Evolutionary conservation across 2,329 filamentous ascomycete genomes (phyloP).

Genomic region (Penicillium sp.): DNA sequence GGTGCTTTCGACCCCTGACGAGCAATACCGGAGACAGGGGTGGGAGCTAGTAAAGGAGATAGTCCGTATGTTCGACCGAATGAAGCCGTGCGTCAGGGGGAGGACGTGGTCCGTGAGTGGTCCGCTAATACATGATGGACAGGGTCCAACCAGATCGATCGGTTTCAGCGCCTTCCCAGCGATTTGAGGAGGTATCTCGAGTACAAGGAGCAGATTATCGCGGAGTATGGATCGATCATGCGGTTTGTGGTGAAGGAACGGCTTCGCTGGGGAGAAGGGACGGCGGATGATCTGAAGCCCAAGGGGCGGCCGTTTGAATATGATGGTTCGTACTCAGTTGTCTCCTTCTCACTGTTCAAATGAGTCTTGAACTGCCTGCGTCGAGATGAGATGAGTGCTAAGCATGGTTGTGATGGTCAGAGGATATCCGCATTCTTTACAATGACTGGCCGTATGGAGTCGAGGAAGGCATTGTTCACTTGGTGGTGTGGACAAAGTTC

Average conservation of each 20-base stretch:
- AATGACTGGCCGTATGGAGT: constrained; percentile 96
- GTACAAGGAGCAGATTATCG: constrained; percentile 56
- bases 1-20: constrained; percentile 64
- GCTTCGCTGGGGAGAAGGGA: constrained; percentile 59
- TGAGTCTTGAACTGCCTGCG: too few relatives aligned
- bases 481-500: constrained; percentile 93
- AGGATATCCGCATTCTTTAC: constrained; percentile 63
- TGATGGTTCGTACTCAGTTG: constrained; percentile 31
- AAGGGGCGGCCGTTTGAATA: constrained; percentile 28
- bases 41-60: constrained; percentile 64
- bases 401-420: too few relatives aligned
- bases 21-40: constrained; percentile 51
- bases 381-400: too few relatives aligned
- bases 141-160: constrained; percentile 61
- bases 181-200: constrained; percentile 69
- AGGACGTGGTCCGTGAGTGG: too few relatives aligned
- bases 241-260: constrained; percentile 64
- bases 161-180: constrained; percentile 67
- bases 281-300: constrained; percentile 30
- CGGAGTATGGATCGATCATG: constrained; percentile 66
- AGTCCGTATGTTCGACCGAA: too few relatives aligned
- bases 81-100: too few relatives aligned
- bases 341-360: too few relatives aligned
- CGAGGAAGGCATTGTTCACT: constrained; percentile 65
- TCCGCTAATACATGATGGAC: too few relatives aligned